Evolutionary conservation across 164 flowering plant species (phyloP), one percentile per base, ranked within the genome.

Genomic region (Chimonanthus praecox): DNA sequence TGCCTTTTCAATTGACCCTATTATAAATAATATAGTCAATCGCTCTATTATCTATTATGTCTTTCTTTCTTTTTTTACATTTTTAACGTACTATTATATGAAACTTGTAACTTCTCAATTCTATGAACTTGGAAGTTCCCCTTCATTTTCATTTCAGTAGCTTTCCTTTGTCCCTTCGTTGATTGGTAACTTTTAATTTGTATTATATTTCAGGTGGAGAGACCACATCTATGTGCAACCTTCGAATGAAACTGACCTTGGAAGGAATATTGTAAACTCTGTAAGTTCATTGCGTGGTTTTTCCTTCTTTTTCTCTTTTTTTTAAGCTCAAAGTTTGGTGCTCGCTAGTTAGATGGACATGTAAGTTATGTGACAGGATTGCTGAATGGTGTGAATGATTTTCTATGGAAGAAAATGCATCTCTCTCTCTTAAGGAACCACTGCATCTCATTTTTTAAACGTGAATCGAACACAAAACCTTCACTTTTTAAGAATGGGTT

Each of bases 171-270:
- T 67, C 20, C 33, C 2, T 15, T 65, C 11, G 44, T 44, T 48
- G 54, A n/a, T 44, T 21, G 9, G 47, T 44, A 44, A n/a, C 8
- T 5, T 58, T 58, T 18, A 60, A 10, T 18, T 71, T 71, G 33
- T 16, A 54, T 21, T 70, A 33, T 0, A 6, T 61, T 71, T 58
- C 58, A 71, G 73, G 73, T 71, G 9, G 73, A 71, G 54, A 61
- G 50, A n/a, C 67, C 73, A 9, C 58, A 71, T 47, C 33, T 71
- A n/a, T 62, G 67, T 20, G 73, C 73, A 48, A 61, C 73, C 73
- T 47, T 71, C 47, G 51, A 71, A 7, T 71, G 49, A 44, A 58
- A 60, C 47, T 58, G 64, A 21, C 15, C 64, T 33, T 15, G 7
- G 45, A 3, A 44, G 51, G 5, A 9, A 60, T 58, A 47, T 68